These are phyloP conservation scores for Panicum virgatum DNA, from an alignment of 202 grass and related monocot genomes.

Conservation along the genomic window DNA sequence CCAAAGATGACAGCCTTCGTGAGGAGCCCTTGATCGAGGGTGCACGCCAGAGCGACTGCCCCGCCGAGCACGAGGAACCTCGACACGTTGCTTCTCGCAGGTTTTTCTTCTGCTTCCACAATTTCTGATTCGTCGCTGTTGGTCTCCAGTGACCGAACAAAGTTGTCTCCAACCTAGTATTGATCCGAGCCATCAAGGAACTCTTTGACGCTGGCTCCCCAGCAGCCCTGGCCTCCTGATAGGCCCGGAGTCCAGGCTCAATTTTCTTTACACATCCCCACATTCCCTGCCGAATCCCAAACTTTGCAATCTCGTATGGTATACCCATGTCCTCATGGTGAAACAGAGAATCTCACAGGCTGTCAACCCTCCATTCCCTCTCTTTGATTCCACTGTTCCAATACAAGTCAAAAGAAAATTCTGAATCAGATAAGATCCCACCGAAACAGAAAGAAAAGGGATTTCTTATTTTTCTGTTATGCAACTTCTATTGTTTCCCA, in stretches of 20 bases:
- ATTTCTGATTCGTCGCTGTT: conserved; percentile 40
- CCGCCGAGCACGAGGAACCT: conserved; percentile 71
- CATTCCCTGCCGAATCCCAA: conserved; percentile 83
- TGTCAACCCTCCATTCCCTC: conserved; percentile 50
- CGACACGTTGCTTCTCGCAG: conserved; percentile 24
- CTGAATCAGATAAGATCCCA: conserved; percentile 9
- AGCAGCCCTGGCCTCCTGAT: conserved; percentile 51
- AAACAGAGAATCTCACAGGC: conserved; percentile 86
- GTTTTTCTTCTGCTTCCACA: conserved; percentile 57
- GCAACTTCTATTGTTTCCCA: background rate
- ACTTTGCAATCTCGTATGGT: conserved; percentile 75
- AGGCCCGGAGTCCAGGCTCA: conserved; percentile 74
- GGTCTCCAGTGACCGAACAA: conserved; percentile 52
- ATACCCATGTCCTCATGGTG: conserved; percentile 96
- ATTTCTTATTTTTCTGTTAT: background rate
- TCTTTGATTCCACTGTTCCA: conserved; percentile 71
- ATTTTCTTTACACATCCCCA: conserved; percentile 89
- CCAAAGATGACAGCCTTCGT: conserved; percentile 88
- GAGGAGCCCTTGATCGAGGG: conserved; percentile 72
- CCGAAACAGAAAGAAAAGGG: background rate
- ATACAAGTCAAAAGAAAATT: background rate
- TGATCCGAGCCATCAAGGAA: conserved; percentile 62
- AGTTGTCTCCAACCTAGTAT: conserved; percentile 51
- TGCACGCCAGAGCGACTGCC: conserved; percentile 71
- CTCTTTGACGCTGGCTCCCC: conserved; percentile 54